These are phyloP conservation scores for Termitomyces sp. DNA, from an alignment of 768 basidiomycete genomes.

Conservation along the genomic window DNA sequence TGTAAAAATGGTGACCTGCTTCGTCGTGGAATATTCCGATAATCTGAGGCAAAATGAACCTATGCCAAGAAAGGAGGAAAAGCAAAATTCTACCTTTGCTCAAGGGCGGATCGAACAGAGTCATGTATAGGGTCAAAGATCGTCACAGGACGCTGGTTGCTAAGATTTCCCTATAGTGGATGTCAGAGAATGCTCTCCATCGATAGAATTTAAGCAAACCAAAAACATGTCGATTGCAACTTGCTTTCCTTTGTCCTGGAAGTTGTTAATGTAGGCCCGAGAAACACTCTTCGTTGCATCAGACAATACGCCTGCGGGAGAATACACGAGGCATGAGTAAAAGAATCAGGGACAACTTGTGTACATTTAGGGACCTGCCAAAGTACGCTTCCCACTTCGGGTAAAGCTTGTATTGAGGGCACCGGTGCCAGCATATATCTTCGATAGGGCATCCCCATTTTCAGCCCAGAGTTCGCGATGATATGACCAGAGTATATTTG, in stretches of 20 bases:
- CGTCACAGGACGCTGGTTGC: constrained; percentile 79
- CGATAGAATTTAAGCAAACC: constrained; percentile 42
- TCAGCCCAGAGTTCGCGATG: constrained; percentile 98
- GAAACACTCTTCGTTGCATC: constrained; percentile 97
- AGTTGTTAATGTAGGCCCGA: constrained; percentile 96
- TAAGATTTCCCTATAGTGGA: constrained; percentile 86
- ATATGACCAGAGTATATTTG: constrained; percentile 70
- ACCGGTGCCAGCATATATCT: constrained; percentile 92
- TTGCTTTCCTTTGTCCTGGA: constrained; percentile 94
- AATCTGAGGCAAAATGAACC: constrained; percentile 39
- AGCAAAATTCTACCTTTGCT: constrained; percentile 54
- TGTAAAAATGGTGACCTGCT: constrained; percentile 69
- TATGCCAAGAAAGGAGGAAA: neutral
- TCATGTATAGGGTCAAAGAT: constrained; percentile 96
- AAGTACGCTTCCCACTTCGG: constrained; percentile 87
- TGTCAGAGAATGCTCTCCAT: constrained; percentile 5
- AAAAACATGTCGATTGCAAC: constrained; percentile 93
- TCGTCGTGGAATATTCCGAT: constrained; percentile 80
- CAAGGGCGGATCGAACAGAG: constrained; percentile 68
- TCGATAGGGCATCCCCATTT: constrained; percentile 89
- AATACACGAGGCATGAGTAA: neutral
- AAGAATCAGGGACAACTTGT: neutral
- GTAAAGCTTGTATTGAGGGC: constrained; percentile 97
- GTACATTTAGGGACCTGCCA: constrained; percentile 57
- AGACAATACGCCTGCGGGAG: constrained; percentile 69